Evolutionary conservation across 116 monocot genomes (phyloP).

Genomic region (Phalaenopsis hybrid): DNA sequence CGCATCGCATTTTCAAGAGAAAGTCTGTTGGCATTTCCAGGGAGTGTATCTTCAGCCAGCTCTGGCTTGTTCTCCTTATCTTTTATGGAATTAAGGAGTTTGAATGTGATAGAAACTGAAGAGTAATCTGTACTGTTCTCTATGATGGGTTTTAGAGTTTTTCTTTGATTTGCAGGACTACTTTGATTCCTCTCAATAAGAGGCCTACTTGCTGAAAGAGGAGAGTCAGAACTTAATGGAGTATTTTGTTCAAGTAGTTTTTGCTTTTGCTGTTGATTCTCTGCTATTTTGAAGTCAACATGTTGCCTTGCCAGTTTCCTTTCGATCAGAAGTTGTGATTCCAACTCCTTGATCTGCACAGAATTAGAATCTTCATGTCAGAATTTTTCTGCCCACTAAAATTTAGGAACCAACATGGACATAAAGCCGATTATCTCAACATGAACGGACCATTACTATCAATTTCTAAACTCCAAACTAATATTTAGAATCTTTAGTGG

Average conservation of each 20-base stretch:
- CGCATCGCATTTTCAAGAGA: slow-evolving; percentile 22
- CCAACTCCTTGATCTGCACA: slow-evolving; percentile 57
- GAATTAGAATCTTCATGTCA: no score
- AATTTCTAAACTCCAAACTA: no score
- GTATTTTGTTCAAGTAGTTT: slow-evolving; percentile 16
- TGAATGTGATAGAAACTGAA: slow-evolving; percentile 11
- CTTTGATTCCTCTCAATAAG: slow-evolving; percentile 17
- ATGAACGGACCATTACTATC: no score
- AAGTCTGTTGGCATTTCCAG: slow-evolving; percentile 19
- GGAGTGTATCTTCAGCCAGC: slow-evolving; percentile 12
- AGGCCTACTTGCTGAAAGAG: not conserved
- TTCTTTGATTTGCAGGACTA: slow-evolving; percentile 9
- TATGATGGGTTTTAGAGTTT: slow-evolving; percentile 9
- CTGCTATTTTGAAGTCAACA: slow-evolving; percentile 57
- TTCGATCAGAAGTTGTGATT: slow-evolving; percentile 64
- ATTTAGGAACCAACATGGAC: no score
- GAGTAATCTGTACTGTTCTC: slow-evolving; percentile 21
- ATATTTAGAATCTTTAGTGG: no score
- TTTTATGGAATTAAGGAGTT: slow-evolving; percentile 8
- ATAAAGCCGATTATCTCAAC: no score
- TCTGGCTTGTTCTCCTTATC: slow-evolving; percentile 58
- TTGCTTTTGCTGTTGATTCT: slow-evolving; percentile 38
- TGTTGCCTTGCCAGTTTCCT: slow-evolving; percentile 66
- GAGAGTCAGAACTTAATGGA: not conserved
- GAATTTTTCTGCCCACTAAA: no score